Percentiles rank a stretch among this genome's conserved stretches.
These are phyloP conservation scores for Mycosphaerella sp. DNA, from an alignment of 2,329 filamentous ascomycete species.

Conservation along the genomic window DNA sequence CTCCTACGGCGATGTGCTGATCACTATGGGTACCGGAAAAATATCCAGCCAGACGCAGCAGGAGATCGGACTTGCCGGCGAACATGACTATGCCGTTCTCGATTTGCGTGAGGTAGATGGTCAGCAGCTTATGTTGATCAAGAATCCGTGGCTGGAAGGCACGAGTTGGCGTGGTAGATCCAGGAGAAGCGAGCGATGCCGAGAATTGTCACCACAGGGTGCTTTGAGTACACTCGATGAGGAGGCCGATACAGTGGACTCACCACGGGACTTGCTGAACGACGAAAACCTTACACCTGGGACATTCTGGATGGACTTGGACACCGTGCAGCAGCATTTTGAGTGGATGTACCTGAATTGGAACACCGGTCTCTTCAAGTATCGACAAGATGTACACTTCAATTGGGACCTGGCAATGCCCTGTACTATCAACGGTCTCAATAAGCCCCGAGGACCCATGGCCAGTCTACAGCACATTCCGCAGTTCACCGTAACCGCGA, in stretches of 20 bases:
- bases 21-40: conserved; percentile 85
- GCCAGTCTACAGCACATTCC: conserved; percentile 67
- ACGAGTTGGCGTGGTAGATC: conserved; percentile 59
- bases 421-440: conserved; percentile 28
- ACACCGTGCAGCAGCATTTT: conserved; percentile 84
- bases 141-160: conserved; percentile 92
- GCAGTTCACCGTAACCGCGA: conserved; percentile 52
- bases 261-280: conserved; percentile 34
- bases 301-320: conserved; percentile 90
- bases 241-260: conserved; percentile 28
- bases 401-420: conserved; percentile 59
- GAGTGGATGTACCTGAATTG: conserved; percentile 97
- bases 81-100: conserved; percentile 91
- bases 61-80: conserved; percentile 72
- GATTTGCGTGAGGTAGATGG: conserved; percentile 63
- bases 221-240: conserved; percentile 22
- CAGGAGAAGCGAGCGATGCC: conserved; percentile 1
- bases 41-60: conserved; percentile 71
- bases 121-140: conserved; percentile 68
- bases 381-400: conserved; percentile 86
- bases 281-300: conserved; percentile 51
- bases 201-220: conserved; percentile 7
- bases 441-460: conserved; percentile 50
- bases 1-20: conserved; percentile 69
- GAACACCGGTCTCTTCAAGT: conserved; percentile 77